Evolutionary conservation across 768 basidiomycete genomes (phyloP), one percentile per base, ranked within the genome.

Genomic region (Termitomyces sp.): DNA sequence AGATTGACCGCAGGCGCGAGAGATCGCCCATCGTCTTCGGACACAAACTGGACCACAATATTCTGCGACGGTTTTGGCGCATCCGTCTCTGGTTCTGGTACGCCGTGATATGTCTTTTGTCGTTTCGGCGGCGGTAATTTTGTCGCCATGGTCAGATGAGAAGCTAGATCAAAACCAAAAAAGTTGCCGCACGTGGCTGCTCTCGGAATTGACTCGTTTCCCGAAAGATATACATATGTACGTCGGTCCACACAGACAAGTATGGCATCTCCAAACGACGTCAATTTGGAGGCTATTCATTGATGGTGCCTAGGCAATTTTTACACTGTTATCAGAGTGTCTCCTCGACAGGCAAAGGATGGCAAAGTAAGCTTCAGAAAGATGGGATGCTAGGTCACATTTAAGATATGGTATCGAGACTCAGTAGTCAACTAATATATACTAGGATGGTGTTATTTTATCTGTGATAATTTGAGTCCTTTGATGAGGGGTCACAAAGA

Each of bases 31-130:
- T 95, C 89, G 53, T 95, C 89, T 59, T 95, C 92, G 3, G 89
- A 89, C 30, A 95, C 87, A 70, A 98, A 98, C 68, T 96, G 93
- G 23, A 97, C 94, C 16, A 98, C 82, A 58, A 98, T 76, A 62
- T 87, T 87, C 0, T 87, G 85, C 1, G 85, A 67, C 38, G 73
- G 70, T 43, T 44, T 70, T 16, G 71, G 65, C 4, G 72, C 70
- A 58, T 84, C 82, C 60, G 77, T 78, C 40, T 78, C 82, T 30
- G 88, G 88, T 61, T 85, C 83, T 62, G 85, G 82, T 18, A 88
- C 72, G 4, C 88, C 89, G 65, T 93, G 86, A 71, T 91, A 88
- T 43, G 86, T 78, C 72, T 95, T 95, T 70, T 85, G 83, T 63
- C 95, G 82, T 75, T 95, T 95, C 18, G 92, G 93, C 28, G 93